Evolutionary conservation across 495 filamentous ascomycete genomes (phyloP), one percentile per base, ranked within the genome.

Genomic region (Aspergillus sclerotiicarbonarius): DNA sequence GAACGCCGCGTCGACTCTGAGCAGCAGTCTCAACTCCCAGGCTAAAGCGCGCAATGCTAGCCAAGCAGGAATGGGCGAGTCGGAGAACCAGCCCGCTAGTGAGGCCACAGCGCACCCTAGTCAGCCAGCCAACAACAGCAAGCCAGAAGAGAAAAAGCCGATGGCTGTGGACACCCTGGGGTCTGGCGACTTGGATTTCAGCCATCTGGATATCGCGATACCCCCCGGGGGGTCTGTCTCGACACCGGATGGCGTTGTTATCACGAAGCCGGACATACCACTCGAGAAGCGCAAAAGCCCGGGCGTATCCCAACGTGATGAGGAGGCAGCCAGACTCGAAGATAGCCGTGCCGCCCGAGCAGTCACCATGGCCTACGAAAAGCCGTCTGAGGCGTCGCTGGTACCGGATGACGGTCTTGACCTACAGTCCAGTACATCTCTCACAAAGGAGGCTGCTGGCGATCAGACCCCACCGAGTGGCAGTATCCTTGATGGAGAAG

Each of bases 121-220:
- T 43, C 62, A 59, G 21, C 44, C 43, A 13, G 54, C 57, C 4
- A 64, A 66, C 12, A 60, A 56, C 20, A 61, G 45, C 7, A 71
- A 71, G 43, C 49, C 48, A 8, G 76, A 81, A 54, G 78, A 79
- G 32, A 74, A 84, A 58, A 91, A 90, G 63, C 83, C 88, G 57
- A 81, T 84, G 43, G 91, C 94, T 10, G 83, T 97, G 15, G 91
- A 95, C 67, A 99, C 95, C 4, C 75, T 99, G 19, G 94, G 94
- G 2, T 84, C 83, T 64, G 94, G 94, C 0, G 89, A 97, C 66
- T 77, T 98, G 45, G 92, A 89, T 68, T 82, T 98, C 59, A 88
- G 87, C 62, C 89, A 93, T 63, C 74, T 97, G 30, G 74, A 85
- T 50, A 71, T 79, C 6, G 76, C 76, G 39, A 63, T 67, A 18